Percentiles rank a stretch among this genome's conserved stretches.
phyloP scores from a whole-genome alignment of 1,284 basidiomycete genomes.

The Puccinia coronata region DNA sequence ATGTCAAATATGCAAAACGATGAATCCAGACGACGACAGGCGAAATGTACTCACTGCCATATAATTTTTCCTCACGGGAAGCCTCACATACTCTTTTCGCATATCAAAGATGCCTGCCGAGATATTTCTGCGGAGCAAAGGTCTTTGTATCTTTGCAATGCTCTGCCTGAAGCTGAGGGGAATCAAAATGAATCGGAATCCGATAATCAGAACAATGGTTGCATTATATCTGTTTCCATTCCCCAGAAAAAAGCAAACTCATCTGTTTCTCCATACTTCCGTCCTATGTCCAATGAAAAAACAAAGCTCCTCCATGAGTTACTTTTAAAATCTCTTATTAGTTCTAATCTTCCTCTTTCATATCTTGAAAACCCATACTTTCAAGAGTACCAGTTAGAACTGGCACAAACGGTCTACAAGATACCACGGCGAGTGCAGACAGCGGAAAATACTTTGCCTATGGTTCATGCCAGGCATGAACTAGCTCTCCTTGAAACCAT shows the following conservation, averaged over 20 bases:
- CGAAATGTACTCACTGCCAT: no score
- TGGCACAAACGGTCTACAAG: neutral
- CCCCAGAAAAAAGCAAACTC: neutral
- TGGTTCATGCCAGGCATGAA: constrained; percentile 12
- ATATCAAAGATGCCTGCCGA: no score
- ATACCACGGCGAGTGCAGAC: neutral
- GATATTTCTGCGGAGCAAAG: no score
- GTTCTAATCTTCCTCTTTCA: neutral
- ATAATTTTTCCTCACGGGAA: no score
- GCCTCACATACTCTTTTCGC: no score
- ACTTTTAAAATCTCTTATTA: constrained; percentile 1
- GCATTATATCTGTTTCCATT: neutral
- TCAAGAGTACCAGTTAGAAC: constrained; percentile 15
- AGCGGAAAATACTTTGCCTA: neutral
- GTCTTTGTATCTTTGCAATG: no score
- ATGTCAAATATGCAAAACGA: no score
- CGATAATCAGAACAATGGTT: no score
- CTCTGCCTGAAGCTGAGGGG: no score
- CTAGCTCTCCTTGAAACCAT: neutral
- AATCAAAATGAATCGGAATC: no score
- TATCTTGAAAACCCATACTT: constrained; percentile 19
- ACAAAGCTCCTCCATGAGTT: constrained; percentile 16
- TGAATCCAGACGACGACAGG: no score
- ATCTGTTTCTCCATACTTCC: neutral
- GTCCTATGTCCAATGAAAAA: neutral